phyloP scores from a whole-genome alignment of 495 filamentous ascomycete species.

The Aspergillus bridgeri region DNA sequence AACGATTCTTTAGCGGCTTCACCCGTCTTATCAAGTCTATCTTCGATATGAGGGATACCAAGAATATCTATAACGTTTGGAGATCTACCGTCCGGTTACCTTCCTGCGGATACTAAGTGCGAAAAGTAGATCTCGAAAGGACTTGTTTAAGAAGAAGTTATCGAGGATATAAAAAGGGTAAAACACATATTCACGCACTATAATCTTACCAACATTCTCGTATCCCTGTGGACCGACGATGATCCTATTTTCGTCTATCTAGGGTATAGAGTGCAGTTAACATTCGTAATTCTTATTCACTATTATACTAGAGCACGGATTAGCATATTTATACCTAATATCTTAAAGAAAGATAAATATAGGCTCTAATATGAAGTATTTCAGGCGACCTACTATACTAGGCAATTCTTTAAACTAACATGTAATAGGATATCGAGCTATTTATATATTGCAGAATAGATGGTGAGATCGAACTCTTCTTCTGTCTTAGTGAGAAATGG shows the following conservation, averaged over 20 bases:
- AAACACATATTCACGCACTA: slow-evolving; percentile 10
- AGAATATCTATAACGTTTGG: slow-evolving; percentile 7
- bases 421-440: slow-evolving; percentile 9
- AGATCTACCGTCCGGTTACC: neutral
- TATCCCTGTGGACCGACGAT: slow-evolving; percentile 11
- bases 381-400: neutral
- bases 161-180: slow-evolving; percentile 10
- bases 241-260: slow-evolving; percentile 8
- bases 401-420: neutral
- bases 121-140: slow-evolving; percentile 5
- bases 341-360: slow-evolving; percentile 8
- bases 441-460: slow-evolving; percentile 8
- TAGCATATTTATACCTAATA: slow-evolving; percentile 12
- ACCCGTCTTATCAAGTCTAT: slow-evolving; percentile 9
- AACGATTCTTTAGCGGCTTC: slow-evolving; percentile 15
- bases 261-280: slow-evolving; percentile 8
- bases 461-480: slow-evolving; percentile 10
- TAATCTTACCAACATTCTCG: slow-evolving; percentile 12
- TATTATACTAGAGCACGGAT: slow-evolving; percentile 7
- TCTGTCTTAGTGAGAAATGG: slow-evolving; percentile 11
- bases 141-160: slow-evolving; percentile 7
- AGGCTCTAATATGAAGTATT: slow-evolving; percentile 12
- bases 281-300: slow-evolving; percentile 6
- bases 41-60: slow-evolving; percentile 7
- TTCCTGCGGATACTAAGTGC: neutral